These are phyloP conservation scores for Circinella minor DNA, from an alignment of 371 early-diverging fungal genomes.

Conservation along the genomic window DNA sequence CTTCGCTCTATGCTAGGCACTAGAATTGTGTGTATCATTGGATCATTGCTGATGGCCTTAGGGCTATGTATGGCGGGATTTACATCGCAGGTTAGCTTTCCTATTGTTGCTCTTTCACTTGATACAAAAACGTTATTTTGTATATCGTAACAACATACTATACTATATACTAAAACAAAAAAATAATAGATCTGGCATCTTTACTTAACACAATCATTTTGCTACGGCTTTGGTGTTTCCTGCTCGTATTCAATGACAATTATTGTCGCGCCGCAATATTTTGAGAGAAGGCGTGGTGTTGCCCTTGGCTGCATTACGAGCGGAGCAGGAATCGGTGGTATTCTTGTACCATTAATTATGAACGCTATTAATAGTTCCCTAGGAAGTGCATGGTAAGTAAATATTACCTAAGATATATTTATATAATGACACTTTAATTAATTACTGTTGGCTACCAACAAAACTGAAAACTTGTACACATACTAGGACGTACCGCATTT, in stretches of 20 bases:
- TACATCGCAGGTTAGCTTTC: conserved; percentile 20
- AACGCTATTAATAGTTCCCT: conserved; percentile 58
- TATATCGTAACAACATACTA: too few species aligned
- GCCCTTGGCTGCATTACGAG: conserved; percentile 77
- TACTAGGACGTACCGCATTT: conserved; percentile 61
- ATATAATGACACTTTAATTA: too few species aligned
- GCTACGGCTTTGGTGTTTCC: conserved; percentile 62
- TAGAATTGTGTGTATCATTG: conserved; percentile 29
- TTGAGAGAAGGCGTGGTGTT: conserved; percentile 64
- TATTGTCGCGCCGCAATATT: conserved; percentile 71
- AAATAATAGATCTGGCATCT: conserved; percentile 68
- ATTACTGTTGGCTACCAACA: too few species aligned
- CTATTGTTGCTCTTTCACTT: too few species aligned
- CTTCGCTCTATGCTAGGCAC: conserved; percentile 22
- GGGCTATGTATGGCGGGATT: conserved; percentile 42
- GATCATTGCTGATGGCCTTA: conserved; percentile 22
- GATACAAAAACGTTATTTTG: too few species aligned
- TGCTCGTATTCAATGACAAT: conserved; percentile 50
- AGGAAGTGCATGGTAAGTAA: conserved; percentile 60
- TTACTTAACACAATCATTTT: conserved; percentile 64
- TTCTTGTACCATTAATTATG: conserved; percentile 68
- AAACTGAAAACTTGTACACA: too few species aligned
- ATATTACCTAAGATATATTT: too few species aligned
- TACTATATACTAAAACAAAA: too few species aligned
- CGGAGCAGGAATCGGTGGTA: conserved; percentile 79